Evolutionary conservation across 2,329 filamentous ascomycete genomes (phyloP).

Genomic region (Aureobasidium uvarum): DNA sequence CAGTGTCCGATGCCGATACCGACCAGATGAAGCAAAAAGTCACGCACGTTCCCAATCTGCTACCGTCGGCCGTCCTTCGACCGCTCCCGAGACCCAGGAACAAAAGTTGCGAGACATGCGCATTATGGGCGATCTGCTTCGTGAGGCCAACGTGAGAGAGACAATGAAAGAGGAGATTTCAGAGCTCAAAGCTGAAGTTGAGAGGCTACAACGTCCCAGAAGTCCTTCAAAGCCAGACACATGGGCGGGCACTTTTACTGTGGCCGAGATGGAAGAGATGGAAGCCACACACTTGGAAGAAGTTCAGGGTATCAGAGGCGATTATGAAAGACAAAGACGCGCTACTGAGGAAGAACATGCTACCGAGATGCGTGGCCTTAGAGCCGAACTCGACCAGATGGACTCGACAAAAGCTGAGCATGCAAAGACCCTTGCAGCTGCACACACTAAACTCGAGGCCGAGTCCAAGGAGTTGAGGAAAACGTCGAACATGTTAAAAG

Average conservation of each 20-base stretch:
- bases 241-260: conserved; percentile 11
- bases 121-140: conserved; percentile 30
- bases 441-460: conserved; percentile 3
- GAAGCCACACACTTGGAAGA: conserved; percentile 22
- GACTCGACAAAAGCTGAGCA: conserved; percentile 14
- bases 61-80: conserved; percentile 23
- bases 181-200: conserved; percentile 27
- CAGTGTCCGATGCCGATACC: conserved; percentile 27
- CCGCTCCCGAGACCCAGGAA: conserved; percentile 27
- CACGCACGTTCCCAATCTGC: conserved; percentile 27
- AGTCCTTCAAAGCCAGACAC: conserved; percentile 20
- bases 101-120: conserved; percentile 28
- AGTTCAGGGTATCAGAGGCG: conserved; percentile 17
- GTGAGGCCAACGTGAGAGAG: conserved; percentile 27
- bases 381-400: conserved; percentile 10
- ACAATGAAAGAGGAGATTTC: conserved; percentile 26
- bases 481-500: background rate
- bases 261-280: conserved; percentile 25
- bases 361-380: conserved; percentile 5
- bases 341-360: conserved; percentile 24
- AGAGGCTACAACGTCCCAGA: conserved; percentile 14
- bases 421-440: conserved; percentile 3
- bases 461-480: conserved; percentile 5
- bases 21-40: conserved; percentile 25
- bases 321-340: conserved; percentile 23